Evolutionary conservation across 495 filamentous ascomycete genomes (phyloP).

Genomic region (Cladorrhinum samala): DNA sequence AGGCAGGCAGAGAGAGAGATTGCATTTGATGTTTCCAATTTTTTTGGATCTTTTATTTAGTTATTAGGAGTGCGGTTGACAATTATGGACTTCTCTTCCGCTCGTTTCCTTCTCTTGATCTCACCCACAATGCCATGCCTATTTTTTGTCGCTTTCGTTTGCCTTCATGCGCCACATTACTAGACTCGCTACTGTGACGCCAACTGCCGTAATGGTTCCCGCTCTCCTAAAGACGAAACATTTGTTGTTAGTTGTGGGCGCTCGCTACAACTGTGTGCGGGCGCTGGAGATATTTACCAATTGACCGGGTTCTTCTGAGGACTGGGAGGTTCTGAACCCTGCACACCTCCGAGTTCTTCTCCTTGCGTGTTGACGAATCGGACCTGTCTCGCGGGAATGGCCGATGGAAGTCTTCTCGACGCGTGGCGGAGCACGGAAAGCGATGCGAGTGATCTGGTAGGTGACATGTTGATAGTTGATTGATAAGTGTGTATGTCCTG

Average conservation of each 20-base stretch:
- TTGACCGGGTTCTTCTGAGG: conserved; percentile 5
- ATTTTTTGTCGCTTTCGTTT: background rate
- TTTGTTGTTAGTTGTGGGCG: background rate
- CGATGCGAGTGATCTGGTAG: background rate
- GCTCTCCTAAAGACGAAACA: background rate
- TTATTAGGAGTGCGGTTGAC: no score
- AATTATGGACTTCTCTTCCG: no score
- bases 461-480: background rate
- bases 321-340: conserved; percentile 4
- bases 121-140: no score
- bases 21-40: no score
- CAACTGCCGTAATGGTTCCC: conserved; percentile 4
- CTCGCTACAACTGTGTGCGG: background rate
- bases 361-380: conserved; percentile 7
- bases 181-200: background rate
- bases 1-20: no score
- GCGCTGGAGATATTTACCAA: background rate
- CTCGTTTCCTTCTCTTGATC: no score
- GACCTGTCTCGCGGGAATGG: background rate
- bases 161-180: conserved; percentile 5
- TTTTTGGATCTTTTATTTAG: no score
- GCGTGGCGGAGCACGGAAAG: background rate
- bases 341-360: conserved; percentile 8
- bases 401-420: background rate
- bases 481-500: no score